Evolutionary conservation across 2,329 filamentous ascomycete species (phyloP), one percentile per base, ranked within the genome.

Genomic region (Botryotinia globosa): DNA sequence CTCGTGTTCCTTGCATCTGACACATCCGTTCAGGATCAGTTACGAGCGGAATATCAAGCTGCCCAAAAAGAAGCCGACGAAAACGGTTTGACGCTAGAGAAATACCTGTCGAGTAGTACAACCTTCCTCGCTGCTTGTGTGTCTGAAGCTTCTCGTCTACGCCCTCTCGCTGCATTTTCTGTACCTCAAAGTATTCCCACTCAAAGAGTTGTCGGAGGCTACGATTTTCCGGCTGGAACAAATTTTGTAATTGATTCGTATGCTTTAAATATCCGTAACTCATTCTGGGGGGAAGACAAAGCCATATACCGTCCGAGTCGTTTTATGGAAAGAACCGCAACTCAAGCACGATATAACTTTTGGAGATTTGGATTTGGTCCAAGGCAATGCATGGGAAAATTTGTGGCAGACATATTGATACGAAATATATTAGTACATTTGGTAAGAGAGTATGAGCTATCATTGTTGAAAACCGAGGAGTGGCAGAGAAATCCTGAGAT

Each of bases 301-400:
- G 42, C 34, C 29, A 59, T 73, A 75, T 85, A 81, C 73, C 79
- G 81, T 0, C 84, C 83, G 1, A 72, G 75, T 4, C 74, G 81
- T 25, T 81, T 82, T 61, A 64, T 80, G 4, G 71, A 74, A 34
- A 51, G 51, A 34, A 63, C 20, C 9, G n/a, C 65, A 69, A 73
- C 71, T 8, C 76, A 79, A 37, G 42, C 74, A 61, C 74, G 84
- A 18, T 85, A 85, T 74, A 74, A 80, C 5, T 82, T 81, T 63
- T 85, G 83, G 84, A 78, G 83, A 4, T 85, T 84, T 75, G 84
- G 84, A 0, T 85, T 85, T 73, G 84, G 84, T 0, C 82, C 83
- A 0, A 75, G 83, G 42, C 80, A 82, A 72, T 85, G 84, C 72
- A 74, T 85, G 76, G 84, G 84, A 0, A 83, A 82, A 74, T 81